These are phyloP conservation scores for Metschnikowia continentalis DNA, from an alignment of 805 yeast genomes.

Conservation along the genomic window DNA sequence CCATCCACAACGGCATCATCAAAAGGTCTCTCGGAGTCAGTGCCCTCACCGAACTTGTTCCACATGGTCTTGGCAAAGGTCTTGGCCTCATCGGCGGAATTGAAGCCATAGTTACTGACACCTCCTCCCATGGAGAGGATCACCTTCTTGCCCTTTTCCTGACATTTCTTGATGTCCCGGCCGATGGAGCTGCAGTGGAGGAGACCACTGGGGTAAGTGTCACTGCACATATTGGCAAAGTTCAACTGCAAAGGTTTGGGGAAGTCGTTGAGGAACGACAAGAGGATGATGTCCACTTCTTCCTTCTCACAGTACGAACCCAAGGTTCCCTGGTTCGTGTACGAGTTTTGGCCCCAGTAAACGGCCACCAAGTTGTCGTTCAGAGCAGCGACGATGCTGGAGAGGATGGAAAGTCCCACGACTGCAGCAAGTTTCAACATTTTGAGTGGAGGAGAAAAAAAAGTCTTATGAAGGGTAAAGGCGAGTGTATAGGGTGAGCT, in stretches of 20 bases:
- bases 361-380: constrained; percentile 50
- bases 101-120: constrained; percentile 51
- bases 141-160: constrained; percentile 9
- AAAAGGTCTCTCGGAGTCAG: constrained; percentile 22
- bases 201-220: constrained; percentile 40
- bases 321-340: constrained; percentile 40
- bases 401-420: background rate
- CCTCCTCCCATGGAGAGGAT: constrained; percentile 46
- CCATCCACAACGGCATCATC: constrained; percentile 67
- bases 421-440: background rate
- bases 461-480: background rate
- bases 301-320: constrained; percentile 59
- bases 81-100: constrained; percentile 50
- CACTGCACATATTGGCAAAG: constrained; percentile 51
- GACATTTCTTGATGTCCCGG: constrained; percentile 15
- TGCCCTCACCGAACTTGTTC: constrained; percentile 38
- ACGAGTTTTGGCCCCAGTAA: constrained; percentile 86
- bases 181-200: constrained; percentile 14
- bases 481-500: background rate
- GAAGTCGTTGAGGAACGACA: constrained; percentile 67
- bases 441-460: background rate
- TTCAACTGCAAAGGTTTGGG: constrained; percentile 41
- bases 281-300: constrained; percentile 64
- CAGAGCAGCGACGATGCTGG: background rate
- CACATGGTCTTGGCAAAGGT: constrained; percentile 44